A percentile compares a stretch with the other conserved stretches of the same genome.
These are phyloP conservation scores for Kurtzmaniella natalensis DNA, from an alignment of 1,139 yeast species.

Conservation along the genomic window DNA sequence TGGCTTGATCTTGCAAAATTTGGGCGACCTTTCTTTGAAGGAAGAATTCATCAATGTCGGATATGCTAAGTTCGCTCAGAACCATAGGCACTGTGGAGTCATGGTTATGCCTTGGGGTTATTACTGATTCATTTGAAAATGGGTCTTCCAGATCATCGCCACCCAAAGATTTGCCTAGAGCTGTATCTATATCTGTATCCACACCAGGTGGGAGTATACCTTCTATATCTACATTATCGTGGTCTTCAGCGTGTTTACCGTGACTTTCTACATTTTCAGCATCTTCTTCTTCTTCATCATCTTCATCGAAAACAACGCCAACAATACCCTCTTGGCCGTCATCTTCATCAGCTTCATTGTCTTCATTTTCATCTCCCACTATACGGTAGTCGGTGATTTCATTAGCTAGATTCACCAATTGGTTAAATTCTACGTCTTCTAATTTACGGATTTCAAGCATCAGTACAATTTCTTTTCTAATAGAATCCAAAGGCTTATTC, in stretches of 20 bases:
- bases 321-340: slow-evolving; percentile 11
- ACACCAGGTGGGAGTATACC: slow-evolving; percentile 21
- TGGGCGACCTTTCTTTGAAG: slow-evolving; percentile 19
- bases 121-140: not conserved
- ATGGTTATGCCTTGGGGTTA: not conserved
- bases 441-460: slow-evolving; percentile 43
- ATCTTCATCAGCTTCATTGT: slow-evolving; percentile 16
- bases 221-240: slow-evolving; percentile 13
- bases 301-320: slow-evolving; percentile 23
- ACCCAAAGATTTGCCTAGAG: slow-evolving; percentile 8
- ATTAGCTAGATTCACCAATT: slow-evolving; percentile 46
- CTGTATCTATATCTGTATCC: slow-evolving; percentile 16
- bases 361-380: slow-evolving; percentile 21
- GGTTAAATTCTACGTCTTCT: slow-evolving; percentile 48
- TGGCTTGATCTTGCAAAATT: slow-evolving; percentile 10
- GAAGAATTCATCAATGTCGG: slow-evolving; percentile 22
- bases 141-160: slow-evolving; percentile 7
- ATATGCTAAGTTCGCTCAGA: slow-evolving; percentile 15
- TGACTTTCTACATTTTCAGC: no score
- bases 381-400: slow-evolving; percentile 54
- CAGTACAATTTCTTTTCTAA: slow-evolving; percentile 34
- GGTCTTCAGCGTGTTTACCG: not conserved
- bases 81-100: slow-evolving; percentile 2
- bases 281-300: slow-evolving; percentile 25
- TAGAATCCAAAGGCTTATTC: slow-evolving; percentile 14